Conservation (phyloP, 768 basidiomycete species). For the Russula abietina region DNA sequence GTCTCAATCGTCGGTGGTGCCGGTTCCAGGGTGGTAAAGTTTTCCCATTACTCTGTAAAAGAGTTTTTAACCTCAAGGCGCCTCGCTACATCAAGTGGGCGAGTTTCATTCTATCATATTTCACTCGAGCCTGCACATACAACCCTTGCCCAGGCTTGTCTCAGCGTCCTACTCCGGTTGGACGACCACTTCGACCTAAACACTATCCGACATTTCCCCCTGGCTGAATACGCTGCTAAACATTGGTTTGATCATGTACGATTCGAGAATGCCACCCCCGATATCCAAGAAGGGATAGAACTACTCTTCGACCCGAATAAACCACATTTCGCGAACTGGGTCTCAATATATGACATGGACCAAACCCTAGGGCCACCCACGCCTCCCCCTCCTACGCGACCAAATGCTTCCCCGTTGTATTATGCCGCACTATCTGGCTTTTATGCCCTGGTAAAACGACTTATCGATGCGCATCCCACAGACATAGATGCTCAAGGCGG, state of each 20-base stretch:
- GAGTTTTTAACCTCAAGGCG: not conserved
- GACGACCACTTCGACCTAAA: not conserved
- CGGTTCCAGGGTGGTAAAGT: not conserved
- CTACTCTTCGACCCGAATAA: not conserved
- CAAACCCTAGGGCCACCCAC: not conserved
- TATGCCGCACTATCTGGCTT: not conserved
- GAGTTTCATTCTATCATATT: not conserved
- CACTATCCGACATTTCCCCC: not conserved
- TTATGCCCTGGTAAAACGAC: too few relatives aligned
- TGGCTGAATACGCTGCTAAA: not conserved
- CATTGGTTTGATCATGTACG: not conserved
- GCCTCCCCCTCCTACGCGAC: not conserved
- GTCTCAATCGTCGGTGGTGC: not conserved
- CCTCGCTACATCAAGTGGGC: not conserved
- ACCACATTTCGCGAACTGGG: not conserved
- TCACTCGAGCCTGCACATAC: not conserved
- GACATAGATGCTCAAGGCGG: too few relatives aligned
- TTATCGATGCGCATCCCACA: too few relatives aligned
- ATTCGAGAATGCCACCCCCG: too few relatives aligned
- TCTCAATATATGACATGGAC: not conserved
- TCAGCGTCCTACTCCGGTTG: not conserved
- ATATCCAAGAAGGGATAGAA: not conserved
- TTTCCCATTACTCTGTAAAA: not conserved
- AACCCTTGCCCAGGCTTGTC: not conserved
- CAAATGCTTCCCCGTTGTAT: not conserved